Conservation (phyloP, 2,329 filamentous ascomycete genomes). For the Shiraia sp. region DNA sequence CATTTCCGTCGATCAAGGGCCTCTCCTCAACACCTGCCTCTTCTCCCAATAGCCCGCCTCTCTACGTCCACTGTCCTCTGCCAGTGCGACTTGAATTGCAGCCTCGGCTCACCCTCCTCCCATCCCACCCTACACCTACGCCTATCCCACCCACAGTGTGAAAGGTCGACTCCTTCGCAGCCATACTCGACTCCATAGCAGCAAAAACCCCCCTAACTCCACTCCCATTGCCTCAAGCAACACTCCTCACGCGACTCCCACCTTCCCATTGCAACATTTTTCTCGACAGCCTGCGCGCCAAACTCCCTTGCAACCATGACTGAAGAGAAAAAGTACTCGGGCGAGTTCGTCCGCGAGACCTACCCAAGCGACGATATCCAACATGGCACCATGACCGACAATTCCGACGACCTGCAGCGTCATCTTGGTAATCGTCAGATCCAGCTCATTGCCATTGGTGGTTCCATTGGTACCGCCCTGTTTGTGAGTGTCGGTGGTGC, state of each 20-base stretch:
- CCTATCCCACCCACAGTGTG: conserved; percentile 17
- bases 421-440: conserved; percentile 47
- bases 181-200: conserved; percentile 19
- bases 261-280: conserved; percentile 14
- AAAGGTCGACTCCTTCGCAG: conserved; percentile 12
- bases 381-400: conserved; percentile 35
- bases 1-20: conserved; percentile 16
- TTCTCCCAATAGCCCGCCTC: conserved; percentile 10
- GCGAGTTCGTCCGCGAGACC: conserved; percentile 32
- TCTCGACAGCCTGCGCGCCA: conserved; percentile 23
- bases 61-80: conserved; percentile 24
- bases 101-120: conserved; percentile 20
- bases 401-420: conserved; percentile 44
- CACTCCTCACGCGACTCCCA: conserved; percentile 19
- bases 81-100: conserved; percentile 26
- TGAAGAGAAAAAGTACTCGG: conserved; percentile 37
- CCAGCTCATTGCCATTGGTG: conserved; percentile 48
- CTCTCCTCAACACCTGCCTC: conserved; percentile 12
- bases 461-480: conserved; percentile 51
- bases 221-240: conserved; percentile 4
- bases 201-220: not conserved
- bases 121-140: too few species aligned
- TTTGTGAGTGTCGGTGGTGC: conserved; percentile 67
- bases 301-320: conserved; percentile 32
- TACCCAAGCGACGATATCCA: conserved; percentile 30